Evolutionary conservation across 179 eudicot species (phyloP).

Genomic region (Silene noctiflora): DNA sequence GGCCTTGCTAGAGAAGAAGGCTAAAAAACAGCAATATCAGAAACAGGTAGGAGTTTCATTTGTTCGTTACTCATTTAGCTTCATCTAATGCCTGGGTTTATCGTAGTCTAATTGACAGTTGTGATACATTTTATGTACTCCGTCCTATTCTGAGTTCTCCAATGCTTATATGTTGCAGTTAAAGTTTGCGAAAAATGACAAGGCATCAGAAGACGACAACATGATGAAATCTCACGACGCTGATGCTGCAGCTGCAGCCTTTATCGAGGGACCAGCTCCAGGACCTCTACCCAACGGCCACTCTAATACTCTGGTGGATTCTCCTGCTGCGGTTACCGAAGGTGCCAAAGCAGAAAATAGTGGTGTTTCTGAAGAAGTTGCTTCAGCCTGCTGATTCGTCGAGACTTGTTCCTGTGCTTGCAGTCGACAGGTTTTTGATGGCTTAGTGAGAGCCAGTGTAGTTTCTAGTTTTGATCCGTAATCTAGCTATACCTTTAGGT

Average conservation of each 20-base stretch:
- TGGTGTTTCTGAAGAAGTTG: conserved; percentile 23
- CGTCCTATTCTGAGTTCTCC: not conserved
- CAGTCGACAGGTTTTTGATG: not conserved
- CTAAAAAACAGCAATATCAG: conserved; percentile 64
- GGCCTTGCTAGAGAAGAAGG: conserved; percentile 78
- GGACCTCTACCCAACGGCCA: conserved; percentile 16
- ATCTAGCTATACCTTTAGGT: conserved; percentile 6
- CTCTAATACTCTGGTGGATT: conserved; percentile 14
- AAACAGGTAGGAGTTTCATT: conserved; percentile 44
- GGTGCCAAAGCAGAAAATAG: conserved; percentile 29
- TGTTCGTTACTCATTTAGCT: not conserved
- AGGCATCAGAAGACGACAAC: conserved; percentile 23
- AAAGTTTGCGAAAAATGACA: conserved; percentile 15
- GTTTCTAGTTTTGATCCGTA: conserved; percentile 14
- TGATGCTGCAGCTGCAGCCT: conserved; percentile 19
- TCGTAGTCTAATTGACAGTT: too few species aligned
- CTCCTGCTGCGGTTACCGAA: conserved; percentile 27
- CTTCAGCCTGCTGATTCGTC: conserved; percentile 19
- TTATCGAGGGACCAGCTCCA: conserved; percentile 23
- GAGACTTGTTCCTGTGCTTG: not conserved
- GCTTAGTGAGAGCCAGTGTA: not conserved
- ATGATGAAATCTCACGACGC: conserved; percentile 23
- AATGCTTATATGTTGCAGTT: conserved; percentile 20
- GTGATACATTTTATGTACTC: not conserved
- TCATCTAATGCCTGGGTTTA: not conserved